A percentile compares a stretch with the other conserved stretches of the same genome.
phyloP scores from a whole-genome alignment of 1,284 basidiomycete species.

The Trametes hirsuta region DNA sequence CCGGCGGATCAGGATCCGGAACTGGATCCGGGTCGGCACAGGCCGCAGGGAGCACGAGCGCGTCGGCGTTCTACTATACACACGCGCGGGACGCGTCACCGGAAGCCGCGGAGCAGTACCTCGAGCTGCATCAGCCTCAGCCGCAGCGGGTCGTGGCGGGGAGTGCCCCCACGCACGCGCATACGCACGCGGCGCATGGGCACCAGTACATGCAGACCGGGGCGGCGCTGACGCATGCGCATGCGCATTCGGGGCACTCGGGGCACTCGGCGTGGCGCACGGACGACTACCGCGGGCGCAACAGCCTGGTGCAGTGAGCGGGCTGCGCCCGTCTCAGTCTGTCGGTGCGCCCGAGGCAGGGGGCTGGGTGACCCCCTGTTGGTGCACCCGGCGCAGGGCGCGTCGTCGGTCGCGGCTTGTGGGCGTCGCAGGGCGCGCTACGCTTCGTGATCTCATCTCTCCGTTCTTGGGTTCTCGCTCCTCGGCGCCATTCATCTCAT shows the following conservation, averaged over 20 bases:
- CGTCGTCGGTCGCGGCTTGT: not conserved
- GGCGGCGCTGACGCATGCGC: conserved; percentile 5
- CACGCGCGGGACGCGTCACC: conserved; percentile 16
- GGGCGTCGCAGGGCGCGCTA: conserved; percentile 1
- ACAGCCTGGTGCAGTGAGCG: conserved; percentile 22
- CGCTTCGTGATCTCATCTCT: not conserved
- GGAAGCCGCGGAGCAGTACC: conserved; percentile 15
- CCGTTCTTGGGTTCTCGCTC: not conserved
- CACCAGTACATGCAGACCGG: conserved; percentile 19
- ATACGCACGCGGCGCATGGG: not conserved
- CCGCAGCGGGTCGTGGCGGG: conserved; percentile 7
- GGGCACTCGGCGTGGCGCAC: conserved; percentile 13
- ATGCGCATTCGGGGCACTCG: not conserved
- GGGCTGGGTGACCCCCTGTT: too few species aligned
- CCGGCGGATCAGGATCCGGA: conserved; percentile 4
- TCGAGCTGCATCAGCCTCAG: conserved; percentile 25
- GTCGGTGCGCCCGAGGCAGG: not conserved
- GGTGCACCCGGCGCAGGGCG: not conserved
- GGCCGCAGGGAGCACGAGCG: not conserved
- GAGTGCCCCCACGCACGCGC: not conserved
- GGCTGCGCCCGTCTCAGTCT: not conserved
- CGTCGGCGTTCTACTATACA: conserved; percentile 9
- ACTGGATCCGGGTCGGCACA: conserved; percentile 1
- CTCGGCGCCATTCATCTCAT: not conserved
- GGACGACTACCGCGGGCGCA: conserved; percentile 13